Conservation (phyloP, 2,329 filamentous ascomycete genomes). For the Bipolaris sorokiniana region DNA sequence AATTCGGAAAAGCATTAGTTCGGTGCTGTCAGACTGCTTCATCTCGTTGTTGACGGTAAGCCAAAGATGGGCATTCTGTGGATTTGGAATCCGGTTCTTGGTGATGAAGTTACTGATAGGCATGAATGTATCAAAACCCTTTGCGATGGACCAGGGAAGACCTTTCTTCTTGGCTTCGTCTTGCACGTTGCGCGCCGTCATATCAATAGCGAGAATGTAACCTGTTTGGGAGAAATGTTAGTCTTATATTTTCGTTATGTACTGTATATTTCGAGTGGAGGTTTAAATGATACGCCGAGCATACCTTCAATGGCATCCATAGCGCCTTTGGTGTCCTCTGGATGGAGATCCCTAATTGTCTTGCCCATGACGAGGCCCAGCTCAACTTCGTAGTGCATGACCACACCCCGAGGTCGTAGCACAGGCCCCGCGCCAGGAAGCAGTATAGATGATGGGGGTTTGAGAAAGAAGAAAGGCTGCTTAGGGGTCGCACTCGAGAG, state of each 20-base stretch:
- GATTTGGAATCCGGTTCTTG: conserved; percentile 80
- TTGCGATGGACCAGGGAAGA: conserved; percentile 93
- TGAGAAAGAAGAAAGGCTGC: conserved; percentile 99
- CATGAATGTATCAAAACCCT: conserved; percentile 97
- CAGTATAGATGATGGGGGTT: conserved; percentile 86
- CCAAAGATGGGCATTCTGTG: conserved; percentile 86
- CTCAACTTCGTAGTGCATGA: conserved; percentile 94
- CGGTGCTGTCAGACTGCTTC: conserved; percentile 86
- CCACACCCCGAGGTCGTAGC: conserved; percentile 80
- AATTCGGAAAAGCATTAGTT: conserved; percentile 91
- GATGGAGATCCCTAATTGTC: conserved; percentile 74
- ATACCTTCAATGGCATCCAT: conserved; percentile 81
- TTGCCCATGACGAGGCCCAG: conserved; percentile 88
- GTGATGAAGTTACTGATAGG: conserved; percentile 82
- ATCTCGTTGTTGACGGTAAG: conserved; percentile 80
- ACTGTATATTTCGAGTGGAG: not conserved
- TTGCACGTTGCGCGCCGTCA: conserved; percentile 95
- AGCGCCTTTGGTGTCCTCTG: conserved; percentile 75
- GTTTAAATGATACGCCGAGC: conserved; percentile 23
- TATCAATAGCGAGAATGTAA: conserved; percentile 92
- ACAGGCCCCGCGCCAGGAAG: conserved; percentile 79
- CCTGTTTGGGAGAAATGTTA: conserved; percentile 54
- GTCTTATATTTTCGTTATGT: not conserved
- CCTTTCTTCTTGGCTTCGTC: conserved; percentile 97
- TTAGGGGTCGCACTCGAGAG: conserved; percentile 86